These are phyloP conservation scores for Aphanomyces cochlioides DNA, from an alignment of 352 stramenopile species.

Conservation along the genomic window DNA sequence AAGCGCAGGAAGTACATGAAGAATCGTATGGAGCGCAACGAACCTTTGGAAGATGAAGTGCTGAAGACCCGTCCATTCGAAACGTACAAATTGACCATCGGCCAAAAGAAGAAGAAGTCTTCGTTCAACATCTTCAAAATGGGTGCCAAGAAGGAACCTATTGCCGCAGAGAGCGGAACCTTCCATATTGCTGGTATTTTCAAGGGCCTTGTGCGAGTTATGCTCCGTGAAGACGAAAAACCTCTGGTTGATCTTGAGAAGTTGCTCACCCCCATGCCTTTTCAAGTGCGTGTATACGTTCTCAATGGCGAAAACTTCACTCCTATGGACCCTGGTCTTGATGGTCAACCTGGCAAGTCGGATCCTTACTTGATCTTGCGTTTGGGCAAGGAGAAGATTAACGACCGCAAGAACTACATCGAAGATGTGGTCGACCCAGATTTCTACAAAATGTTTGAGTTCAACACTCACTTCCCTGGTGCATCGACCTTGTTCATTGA, in stretches of 20 bases:
- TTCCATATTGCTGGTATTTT: slow-evolving; percentile 85
- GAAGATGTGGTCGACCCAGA: slow-evolving; percentile 82
- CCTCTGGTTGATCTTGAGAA: slow-evolving; percentile 65
- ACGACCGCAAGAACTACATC: slow-evolving; percentile 89
- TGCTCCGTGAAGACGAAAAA: slow-evolving; percentile 76
- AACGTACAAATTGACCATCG: slow-evolving; percentile 81
- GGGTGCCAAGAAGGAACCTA: slow-evolving; percentile 51
- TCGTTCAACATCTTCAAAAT: slow-evolving; percentile 60
- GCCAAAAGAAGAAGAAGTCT: slow-evolving; percentile 70
- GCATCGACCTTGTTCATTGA: slow-evolving; percentile 84
- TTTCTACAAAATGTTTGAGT: slow-evolving; percentile 89
- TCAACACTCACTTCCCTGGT: slow-evolving; percentile 83
- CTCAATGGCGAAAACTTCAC: slow-evolving; percentile 81
- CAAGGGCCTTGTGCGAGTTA: slow-evolving; percentile 89
- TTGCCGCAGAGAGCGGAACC: slow-evolving; percentile 40
- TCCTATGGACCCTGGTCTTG: slow-evolving; percentile 83
- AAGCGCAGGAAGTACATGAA: slow-evolving; percentile 71
- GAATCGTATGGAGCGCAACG: slow-evolving; percentile 56
- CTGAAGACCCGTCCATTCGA: slow-evolving; percentile 86
- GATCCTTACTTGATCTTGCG: slow-evolving; percentile 85
- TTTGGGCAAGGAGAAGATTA: slow-evolving; percentile 81
- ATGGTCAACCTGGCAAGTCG: slow-evolving; percentile 75
- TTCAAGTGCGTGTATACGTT: slow-evolving; percentile 85
- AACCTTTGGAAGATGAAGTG: slow-evolving; percentile 62
- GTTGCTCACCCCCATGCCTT: slow-evolving; percentile 64